Evolutionary conservation across 176 grass and related monocot species (phyloP), one percentile per base, ranked within the genome.

Genomic region (Poa annua): DNA sequence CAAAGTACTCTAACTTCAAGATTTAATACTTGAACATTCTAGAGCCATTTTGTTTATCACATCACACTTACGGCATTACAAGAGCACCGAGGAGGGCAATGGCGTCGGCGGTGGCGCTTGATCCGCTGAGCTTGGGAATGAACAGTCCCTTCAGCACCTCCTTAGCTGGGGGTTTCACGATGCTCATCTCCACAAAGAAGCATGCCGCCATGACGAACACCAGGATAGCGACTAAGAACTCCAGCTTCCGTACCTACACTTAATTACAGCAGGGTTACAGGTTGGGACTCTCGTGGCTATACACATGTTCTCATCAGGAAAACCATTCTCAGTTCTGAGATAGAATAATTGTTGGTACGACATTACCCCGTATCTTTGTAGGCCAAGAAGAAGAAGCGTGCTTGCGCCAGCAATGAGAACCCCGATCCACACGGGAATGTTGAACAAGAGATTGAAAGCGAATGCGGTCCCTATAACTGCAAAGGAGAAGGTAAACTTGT

Each of bases 321-420:
- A 17, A 11, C 6, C 0, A 4, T 87, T 56, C 6, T 47, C 70
- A 25, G 12, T 72, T 21, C 21, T 21, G 14, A 29, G 57, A 41
- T 1, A 39, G 6, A 39, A 29, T 7, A 5, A 8, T 74, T 24
- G 39, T 21, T 62, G 3, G 35, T 68, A 11, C n/a, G n/a, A n/a
- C 20, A 60, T 60, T 93, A 98, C 96, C 87, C 96, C 96, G 39
- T 93, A 98, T 91, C 22, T 93, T 49, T 95, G 96, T 9, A 98
- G 66, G 1, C 92, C 92, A 6, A 98, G 84, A 6, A 98, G 90
- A 4, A 98, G 72, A 0, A 98, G 90, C 33, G 96, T 95, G 49
- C 92, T 95, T 9, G 92, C 52, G 11, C 96, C 96, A 16, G 96
- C 92, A 69, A 98, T 98, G 10, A 98, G 96, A 70, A 98, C 96